A percentile compares a stretch with the other conserved stretches of the same genome.
Conservation (phyloP, 2,329 filamentous ascomycete genomes). For the Rhinocladiella mackenziei region DNA sequence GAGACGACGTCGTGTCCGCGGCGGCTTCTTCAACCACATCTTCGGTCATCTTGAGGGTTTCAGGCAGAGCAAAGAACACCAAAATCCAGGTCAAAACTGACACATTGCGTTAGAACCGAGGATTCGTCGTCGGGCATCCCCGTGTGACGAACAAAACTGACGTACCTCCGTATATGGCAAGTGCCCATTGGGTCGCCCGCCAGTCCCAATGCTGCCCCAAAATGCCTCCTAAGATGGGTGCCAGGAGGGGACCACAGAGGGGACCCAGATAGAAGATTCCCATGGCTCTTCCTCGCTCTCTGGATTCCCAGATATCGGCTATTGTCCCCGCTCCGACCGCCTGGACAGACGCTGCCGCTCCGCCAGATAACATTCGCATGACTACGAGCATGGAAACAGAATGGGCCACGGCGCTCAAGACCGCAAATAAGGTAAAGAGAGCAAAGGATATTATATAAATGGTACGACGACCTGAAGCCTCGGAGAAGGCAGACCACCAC, state of each 20-base stretch:
- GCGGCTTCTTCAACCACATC: constrained; percentile 32
- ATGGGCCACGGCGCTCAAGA: constrained; percentile 64
- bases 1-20: constrained; percentile 24
- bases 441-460: constrained; percentile 73
- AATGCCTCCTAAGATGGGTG: constrained; percentile 71
- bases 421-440: constrained; percentile 67
- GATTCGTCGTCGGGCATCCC: not conserved
- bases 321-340: constrained; percentile 80
- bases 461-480: constrained; percentile 65
- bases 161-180: constrained; percentile 61
- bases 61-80: constrained; percentile 44
- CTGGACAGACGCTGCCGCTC: constrained; percentile 74
- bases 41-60: constrained; percentile 37
- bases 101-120: constrained; percentile 7
- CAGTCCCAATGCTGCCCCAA: constrained; percentile 67
- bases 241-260: constrained; percentile 67
- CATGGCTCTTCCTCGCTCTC: constrained; percentile 74
- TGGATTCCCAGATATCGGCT: constrained; percentile 72
- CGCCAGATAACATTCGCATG: constrained; percentile 69
- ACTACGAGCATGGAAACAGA: constrained; percentile 73
- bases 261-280: constrained; percentile 78
- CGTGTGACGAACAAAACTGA: constrained; percentile 32
- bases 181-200: constrained; percentile 74
- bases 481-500: constrained; percentile 83
- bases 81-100: constrained; percentile 36